Conservation (phyloP, 306 rosid genomes). For the Castanea mollissima region DNA sequence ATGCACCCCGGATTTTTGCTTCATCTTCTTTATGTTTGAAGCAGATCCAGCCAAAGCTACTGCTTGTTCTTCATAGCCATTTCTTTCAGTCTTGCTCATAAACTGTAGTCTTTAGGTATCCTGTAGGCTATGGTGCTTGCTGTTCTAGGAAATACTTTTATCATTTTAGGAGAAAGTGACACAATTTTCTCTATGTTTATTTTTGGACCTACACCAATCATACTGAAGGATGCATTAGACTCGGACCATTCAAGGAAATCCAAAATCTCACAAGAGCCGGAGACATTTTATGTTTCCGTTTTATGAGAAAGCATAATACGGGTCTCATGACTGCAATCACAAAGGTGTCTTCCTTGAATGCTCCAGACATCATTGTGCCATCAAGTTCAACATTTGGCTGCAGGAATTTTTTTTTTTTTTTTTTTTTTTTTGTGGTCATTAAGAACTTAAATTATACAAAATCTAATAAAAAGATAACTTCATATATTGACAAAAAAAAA, state of each 20-base stretch:
- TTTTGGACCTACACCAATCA: background rate
- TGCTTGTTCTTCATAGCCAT: background rate
- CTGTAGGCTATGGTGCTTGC: background rate
- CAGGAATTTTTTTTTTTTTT: no score
- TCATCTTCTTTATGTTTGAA: background rate
- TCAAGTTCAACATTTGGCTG: background rate
- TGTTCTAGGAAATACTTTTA: background rate
- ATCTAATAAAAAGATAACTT: no score
- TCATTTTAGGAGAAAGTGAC: background rate
- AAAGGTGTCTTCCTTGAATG: background rate
- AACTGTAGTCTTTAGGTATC: background rate
- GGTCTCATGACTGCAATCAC: background rate
- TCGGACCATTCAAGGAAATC: no score
- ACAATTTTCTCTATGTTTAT: background rate
- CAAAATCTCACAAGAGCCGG: no score
- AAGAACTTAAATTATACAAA: no score
- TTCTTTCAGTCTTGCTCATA: background rate
- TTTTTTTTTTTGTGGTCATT: no score
- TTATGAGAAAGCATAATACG: background rate
- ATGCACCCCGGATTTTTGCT: background rate
- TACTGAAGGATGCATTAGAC: no score
- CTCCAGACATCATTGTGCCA: background rate
- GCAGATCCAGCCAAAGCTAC: background rate
- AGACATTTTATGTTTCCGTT: no score
- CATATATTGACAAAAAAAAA: fast-evolving